These are phyloP conservation scores for Candolleomyces efflorescens DNA, from an alignment of 768 basidiomycete genomes.

Conservation along the genomic window DNA sequence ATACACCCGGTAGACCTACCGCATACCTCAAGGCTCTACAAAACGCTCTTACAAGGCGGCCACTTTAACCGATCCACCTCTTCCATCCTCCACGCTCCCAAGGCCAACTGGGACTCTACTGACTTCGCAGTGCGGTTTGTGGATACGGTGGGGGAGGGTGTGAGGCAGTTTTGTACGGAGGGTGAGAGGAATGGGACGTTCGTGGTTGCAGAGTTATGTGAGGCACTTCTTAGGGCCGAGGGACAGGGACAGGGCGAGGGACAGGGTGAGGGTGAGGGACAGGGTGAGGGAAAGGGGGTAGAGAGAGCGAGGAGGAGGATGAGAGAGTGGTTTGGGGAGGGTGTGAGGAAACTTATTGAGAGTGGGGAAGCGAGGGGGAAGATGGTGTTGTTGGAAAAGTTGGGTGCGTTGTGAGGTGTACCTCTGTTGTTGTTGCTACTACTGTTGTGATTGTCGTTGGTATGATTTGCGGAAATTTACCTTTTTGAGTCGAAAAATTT, in stretches of 20 bases:
- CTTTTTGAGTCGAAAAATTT: conserved; percentile 28
- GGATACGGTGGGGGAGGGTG: conserved; percentile 46
- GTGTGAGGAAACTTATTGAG: conserved; percentile 45
- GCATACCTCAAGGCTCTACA: conserved; percentile 81
- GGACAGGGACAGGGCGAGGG: conserved; percentile 27
- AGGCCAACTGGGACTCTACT: conserved; percentile 46
- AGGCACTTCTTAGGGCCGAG: conserved; percentile 53
- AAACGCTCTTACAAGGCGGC: conserved; percentile 86
- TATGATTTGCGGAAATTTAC: too few species aligned
- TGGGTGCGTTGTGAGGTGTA: conserved; percentile 29
- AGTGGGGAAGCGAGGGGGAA: conserved; percentile 64
- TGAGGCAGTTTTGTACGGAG: conserved; percentile 51
- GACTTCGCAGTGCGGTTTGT: conserved; percentile 61
- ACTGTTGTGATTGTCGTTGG: too few species aligned
- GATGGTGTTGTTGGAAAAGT: conserved; percentile 61
- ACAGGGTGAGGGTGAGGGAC: conserved; percentile 24
- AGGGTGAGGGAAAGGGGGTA: conserved; percentile 32
- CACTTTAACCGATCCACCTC: conserved; percentile 70
- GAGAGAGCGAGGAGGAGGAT: conserved; percentile 42
- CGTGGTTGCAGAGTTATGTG: conserved; percentile 69
- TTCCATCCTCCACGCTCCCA: conserved; percentile 36
- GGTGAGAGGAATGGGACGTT: conserved; percentile 65
- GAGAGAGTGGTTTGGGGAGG: conserved; percentile 54
- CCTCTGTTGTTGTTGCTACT: too few species aligned
- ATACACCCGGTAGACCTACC: conserved; percentile 78